These are phyloP conservation scores for Arthrinium puccinioides DNA, from an alignment of 2,329 filamentous ascomycete genomes.

Conservation along the genomic window DNA sequence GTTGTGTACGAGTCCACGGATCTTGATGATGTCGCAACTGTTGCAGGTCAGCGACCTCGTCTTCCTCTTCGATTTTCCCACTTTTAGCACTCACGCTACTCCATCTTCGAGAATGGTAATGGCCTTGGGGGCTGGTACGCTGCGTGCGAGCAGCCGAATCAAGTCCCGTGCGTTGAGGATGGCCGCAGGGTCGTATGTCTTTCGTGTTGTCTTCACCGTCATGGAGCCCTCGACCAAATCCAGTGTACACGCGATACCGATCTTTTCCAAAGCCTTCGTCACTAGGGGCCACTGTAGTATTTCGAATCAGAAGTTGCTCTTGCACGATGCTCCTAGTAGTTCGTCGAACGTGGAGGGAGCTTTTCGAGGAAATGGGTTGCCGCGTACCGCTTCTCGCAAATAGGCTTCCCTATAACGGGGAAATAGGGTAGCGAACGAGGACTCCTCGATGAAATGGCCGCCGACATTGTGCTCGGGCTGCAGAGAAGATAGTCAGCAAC, in stretches of 20 bases:
- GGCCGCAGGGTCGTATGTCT: slow-evolving; percentile 80
- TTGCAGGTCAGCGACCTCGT: neutral
- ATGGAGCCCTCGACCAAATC: slow-evolving; percentile 94
- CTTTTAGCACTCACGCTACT: slow-evolving; percentile 48
- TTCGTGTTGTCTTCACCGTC: slow-evolving; percentile 90
- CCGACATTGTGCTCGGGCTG: slow-evolving; percentile 79
- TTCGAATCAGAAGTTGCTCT: neutral
- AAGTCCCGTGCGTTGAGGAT: slow-evolving; percentile 92
- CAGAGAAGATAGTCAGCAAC: slow-evolving; percentile 53
- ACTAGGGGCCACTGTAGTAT: slow-evolving; percentile 67
- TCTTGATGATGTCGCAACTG: slow-evolving; percentile 86
- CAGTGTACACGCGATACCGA: slow-evolving; percentile 82
- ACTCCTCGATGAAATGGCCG: slow-evolving; percentile 88
- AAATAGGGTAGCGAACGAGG: slow-evolving; percentile 56
- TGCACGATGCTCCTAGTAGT: too few relatives aligned
- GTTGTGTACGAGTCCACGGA: slow-evolving; percentile 80
- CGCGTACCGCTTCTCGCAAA: slow-evolving; percentile 60
- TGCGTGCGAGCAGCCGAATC: slow-evolving; percentile 73
- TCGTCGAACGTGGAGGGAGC: too few relatives aligned
- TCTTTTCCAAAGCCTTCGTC: slow-evolving; percentile 78
- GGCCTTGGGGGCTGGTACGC: slow-evolving; percentile 87
- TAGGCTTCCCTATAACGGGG: slow-evolving; percentile 89
- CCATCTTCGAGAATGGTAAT: slow-evolving; percentile 81
- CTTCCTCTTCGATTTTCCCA: neutral
- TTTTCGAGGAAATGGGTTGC: too few relatives aligned